Conservation (phyloP, 2,329 filamentous ascomycete species). For the Arthrocladium fulminans region DNA sequence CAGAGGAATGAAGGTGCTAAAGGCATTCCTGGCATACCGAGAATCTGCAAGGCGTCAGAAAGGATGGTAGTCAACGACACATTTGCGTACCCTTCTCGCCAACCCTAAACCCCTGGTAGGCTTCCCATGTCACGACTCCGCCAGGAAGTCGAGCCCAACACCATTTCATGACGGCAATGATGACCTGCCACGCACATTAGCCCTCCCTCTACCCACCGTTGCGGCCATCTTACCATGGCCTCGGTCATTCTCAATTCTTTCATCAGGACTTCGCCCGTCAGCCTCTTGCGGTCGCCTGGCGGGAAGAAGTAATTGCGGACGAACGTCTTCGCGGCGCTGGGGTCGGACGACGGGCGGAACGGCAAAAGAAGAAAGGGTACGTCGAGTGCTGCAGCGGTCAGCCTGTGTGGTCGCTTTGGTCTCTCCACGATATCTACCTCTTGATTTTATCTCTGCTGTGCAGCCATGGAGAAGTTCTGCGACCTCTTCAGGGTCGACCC, state of each 20-base stretch:
- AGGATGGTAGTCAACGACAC: slow-evolving; percentile 12
- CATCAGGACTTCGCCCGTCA: slow-evolving; percentile 59
- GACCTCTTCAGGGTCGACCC: slow-evolving; percentile 81
- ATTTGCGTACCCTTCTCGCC: slow-evolving; percentile 69
- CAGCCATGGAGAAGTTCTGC: slow-evolving; percentile 77
- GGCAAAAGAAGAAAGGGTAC: slow-evolving; percentile 87
- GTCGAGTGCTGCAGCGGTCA: slow-evolving; percentile 59
- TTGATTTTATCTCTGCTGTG: slow-evolving; percentile 82
- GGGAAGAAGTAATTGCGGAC: slow-evolving; percentile 84
- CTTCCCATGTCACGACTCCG: slow-evolving; percentile 92
- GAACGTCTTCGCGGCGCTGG: slow-evolving; percentile 84
- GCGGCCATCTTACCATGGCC: slow-evolving; percentile 60
- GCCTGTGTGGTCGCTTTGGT: slow-evolving; percentile 15
- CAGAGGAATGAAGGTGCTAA: slow-evolving; percentile 91
- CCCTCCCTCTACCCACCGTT: slow-evolving; percentile 11
- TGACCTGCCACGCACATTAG: slow-evolving; percentile 50
- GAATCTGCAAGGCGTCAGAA: slow-evolving; percentile 55
- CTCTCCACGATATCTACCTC: slow-evolving; percentile 58
- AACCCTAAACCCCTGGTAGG: slow-evolving; percentile 90
- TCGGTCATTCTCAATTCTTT: slow-evolving; percentile 89
- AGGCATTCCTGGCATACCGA: slow-evolving; percentile 81
- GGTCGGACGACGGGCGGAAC: slow-evolving; percentile 86
- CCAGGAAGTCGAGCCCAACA: slow-evolving; percentile 90
- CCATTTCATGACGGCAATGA: slow-evolving; percentile 94
- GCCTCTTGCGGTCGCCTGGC: slow-evolving; percentile 49